Evolutionary conservation across 208 protist genomes (phyloP).

Genomic region (Naegleria gruberi): DNA sequence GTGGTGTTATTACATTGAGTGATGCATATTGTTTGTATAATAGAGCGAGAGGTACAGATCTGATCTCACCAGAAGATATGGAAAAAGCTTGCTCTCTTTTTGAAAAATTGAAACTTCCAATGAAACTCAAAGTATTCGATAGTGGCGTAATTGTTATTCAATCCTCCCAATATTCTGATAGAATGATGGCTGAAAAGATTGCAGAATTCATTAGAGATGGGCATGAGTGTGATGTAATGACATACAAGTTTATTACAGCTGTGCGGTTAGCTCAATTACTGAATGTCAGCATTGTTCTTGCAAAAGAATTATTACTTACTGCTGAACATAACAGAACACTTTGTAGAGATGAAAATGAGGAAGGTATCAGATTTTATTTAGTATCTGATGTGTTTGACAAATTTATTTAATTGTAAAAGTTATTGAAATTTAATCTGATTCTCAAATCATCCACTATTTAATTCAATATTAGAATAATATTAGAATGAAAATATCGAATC

Average conservation of each 20-base stretch:
- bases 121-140: slow-evolving; percentile 27
- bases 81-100: slow-evolving; percentile 26
- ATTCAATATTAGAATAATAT: not conserved
- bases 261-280: slow-evolving; percentile 19
- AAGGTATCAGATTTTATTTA: slow-evolving; percentile 36
- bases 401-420: not conserved
- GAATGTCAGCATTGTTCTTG: slow-evolving; percentile 19
- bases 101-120: not conserved
- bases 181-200: not conserved
- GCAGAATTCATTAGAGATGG: not conserved
- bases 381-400: not conserved
- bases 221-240: not conserved
- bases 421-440: not conserved
- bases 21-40: slow-evolving; percentile 40
- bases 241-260: not conserved
- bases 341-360: slow-evolving; percentile 30
- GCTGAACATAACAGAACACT: slow-evolving; percentile 22
- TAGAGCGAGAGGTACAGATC: slow-evolving; percentile 32
- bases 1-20: slow-evolving; percentile 24
- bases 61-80: slow-evolving; percentile 40
- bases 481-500: not conserved
- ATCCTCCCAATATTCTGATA: not conserved
- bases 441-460: not conserved
- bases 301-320: slow-evolving; percentile 26
- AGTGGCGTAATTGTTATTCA: slow-evolving; percentile 26